Evolutionary conservation across 2,329 filamentous ascomycete species (phyloP).

Genomic region (Pyricularia grisea): DNA sequence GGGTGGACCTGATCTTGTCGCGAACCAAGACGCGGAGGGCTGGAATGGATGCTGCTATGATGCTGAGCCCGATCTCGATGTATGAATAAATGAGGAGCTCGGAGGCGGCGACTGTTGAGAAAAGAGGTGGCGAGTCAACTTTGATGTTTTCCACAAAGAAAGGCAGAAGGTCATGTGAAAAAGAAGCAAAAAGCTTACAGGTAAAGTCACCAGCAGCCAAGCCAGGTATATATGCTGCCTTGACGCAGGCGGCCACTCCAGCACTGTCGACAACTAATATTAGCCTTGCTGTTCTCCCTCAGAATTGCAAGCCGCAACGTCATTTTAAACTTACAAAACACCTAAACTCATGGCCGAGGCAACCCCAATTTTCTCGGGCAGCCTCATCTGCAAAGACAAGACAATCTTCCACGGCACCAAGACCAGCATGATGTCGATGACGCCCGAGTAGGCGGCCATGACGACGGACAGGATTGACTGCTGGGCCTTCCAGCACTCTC

Average conservation of each 20-base stretch:
- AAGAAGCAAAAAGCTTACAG: background rate
- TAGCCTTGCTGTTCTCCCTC: background rate
- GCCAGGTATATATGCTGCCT: constrained; percentile 14
- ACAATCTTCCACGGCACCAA: constrained; percentile 25
- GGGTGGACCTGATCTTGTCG: constrained; percentile 4
- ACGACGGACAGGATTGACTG: constrained; percentile 14
- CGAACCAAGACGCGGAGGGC: constrained; percentile 18
- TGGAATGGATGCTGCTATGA: constrained; percentile 22
- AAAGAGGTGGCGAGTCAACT: background rate
- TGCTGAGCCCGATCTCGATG: constrained; percentile 22
- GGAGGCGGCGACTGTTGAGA: constrained; percentile 9
- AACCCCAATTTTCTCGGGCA: constrained; percentile 26
- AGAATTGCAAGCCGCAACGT: too few relatives aligned
- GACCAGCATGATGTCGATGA: constrained; percentile 25
- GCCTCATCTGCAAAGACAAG: constrained; percentile 20
- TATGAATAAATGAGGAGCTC: constrained; percentile 16
- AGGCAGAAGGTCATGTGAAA: background rate
- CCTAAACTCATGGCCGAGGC: constrained; percentile 24
- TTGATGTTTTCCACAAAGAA: background rate
- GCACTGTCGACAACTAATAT: constrained; percentile 10
- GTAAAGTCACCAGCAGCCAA: constrained; percentile 7
- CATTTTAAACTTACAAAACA: constrained; percentile 8
- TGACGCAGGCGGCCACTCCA: constrained; percentile 15
- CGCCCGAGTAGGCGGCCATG: constrained; percentile 16
- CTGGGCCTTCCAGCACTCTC: constrained; percentile 11